phyloP scores from a whole-genome alignment of 1,284 basidiomycete genomes.

The Moesziomyces globuligerus region DNA sequence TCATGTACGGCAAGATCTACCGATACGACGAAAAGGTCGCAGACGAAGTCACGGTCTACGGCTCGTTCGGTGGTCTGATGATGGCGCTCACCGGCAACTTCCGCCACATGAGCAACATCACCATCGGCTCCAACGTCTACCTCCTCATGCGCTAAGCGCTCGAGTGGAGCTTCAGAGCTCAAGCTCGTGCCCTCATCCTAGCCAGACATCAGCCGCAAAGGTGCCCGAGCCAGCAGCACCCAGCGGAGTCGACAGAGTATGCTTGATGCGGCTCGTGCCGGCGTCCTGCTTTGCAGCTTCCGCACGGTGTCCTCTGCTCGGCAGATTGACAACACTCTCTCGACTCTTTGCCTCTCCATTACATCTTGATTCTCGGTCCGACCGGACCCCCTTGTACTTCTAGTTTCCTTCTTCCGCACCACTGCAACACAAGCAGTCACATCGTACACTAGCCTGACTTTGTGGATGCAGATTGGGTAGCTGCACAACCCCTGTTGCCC shows the following conservation, averaged over 20 bases:
- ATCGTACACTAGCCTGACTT: neutral
- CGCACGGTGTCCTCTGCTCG: no score
- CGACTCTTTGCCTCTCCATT: no score
- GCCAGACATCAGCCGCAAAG: no score
- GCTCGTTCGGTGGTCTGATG: constrained; percentile 94
- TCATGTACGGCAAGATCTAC: constrained; percentile 99
- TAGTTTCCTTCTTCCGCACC: neutral
- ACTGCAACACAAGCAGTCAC: neutral
- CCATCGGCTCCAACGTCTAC: constrained; percentile 92
- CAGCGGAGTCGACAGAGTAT: no score
- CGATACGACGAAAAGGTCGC: constrained; percentile 89
- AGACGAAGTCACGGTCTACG: constrained; percentile 90
- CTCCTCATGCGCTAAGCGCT: constrained; percentile 76
- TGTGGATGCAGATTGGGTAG: no score
- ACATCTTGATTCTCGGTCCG: no score
- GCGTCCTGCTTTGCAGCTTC: no score
- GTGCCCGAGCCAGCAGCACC: no score
- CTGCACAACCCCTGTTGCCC: neutral
- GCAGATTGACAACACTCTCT: no score
- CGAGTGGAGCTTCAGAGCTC: neutral
- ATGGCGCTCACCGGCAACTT: constrained; percentile 93
- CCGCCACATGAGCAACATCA: constrained; percentile 89
- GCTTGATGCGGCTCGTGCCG: no score
- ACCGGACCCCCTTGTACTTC: neutral
- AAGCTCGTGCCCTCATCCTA: neutral